Evolutionary conservation across 2,329 filamentous ascomycete species (phyloP), one percentile per base, ranked within the genome.

Genomic region (Verticillium nubilum): DNA sequence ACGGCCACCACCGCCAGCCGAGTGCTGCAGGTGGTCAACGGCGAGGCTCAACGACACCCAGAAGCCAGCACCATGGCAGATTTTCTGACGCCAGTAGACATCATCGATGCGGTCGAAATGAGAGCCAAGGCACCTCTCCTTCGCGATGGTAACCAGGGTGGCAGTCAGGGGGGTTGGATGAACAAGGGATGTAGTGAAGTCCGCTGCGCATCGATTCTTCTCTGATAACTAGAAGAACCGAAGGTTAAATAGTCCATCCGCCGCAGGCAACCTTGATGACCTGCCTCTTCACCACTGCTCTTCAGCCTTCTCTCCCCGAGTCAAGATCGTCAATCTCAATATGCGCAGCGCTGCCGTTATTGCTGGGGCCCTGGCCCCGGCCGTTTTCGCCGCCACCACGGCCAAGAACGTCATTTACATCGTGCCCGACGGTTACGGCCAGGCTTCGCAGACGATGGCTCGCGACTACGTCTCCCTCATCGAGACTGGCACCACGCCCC

Each of bases 371-470:
- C 47, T 64, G 53, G 58, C 54, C n/a, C 54, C 59, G 31, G 52
- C 59, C 26, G 58, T 37, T 2, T 15, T 63, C n/a, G 58, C 62
- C 1, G 54, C 33, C 31, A 29, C 62, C 5, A 27, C 59, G 60
- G 65, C 65, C 55, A 67, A 66, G 62, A 72, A 70, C 64, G 71
- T 72, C 62, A 70, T 72, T 61, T 71, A 72, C 59, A 65, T 73
- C 33, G 68, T 72, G 7, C 69, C 69, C 4, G 67, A 71, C 62
- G 69, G 69, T 50, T 72, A 69, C 59, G 67, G 70, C 12, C 63
- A 65, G 37, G 66, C 69, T 10, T 69, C 67, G 7, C 68, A 72
- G 66, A 67, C 66, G 52, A 66, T 72, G 61, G 69, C 68, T 6
- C 63, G 68, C 25, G 66, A 68, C 61, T 65, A 66, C 35, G 63